A percentile compares a stretch with the other conserved stretches of the same genome.
These are phyloP conservation scores for Penicillium sp. DNA, from an alignment of 2,329 filamentous ascomycete species.

Conservation along the genomic window DNA sequence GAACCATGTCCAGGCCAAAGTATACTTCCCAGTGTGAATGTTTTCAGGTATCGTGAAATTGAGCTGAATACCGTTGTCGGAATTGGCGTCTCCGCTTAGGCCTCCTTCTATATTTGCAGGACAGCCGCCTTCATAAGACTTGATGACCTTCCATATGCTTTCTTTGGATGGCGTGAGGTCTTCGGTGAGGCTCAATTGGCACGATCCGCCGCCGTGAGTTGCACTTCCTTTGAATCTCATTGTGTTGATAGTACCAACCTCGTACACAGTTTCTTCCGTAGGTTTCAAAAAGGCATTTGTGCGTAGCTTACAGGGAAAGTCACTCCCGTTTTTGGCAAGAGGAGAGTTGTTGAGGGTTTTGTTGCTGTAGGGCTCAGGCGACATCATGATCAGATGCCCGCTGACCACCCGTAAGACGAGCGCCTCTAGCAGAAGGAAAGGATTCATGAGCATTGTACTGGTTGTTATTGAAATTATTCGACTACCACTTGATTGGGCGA, in stretches of 20 bases:
- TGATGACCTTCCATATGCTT: constrained; percentile 82
- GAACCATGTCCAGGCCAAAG: constrained; percentile 91
- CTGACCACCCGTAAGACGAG: constrained; percentile 46
- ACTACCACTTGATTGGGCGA: not conserved
- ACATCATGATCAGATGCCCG: constrained; percentile 74
- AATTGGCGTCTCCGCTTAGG: constrained; percentile 49
- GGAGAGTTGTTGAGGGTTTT: constrained; percentile 62
- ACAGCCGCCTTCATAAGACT: constrained; percentile 84
- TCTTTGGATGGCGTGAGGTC: constrained; percentile 67
- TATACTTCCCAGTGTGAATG: constrained; percentile 73
- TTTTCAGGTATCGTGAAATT: constrained; percentile 70
- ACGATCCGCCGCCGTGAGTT: constrained; percentile 89
- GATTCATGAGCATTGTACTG: not conserved
- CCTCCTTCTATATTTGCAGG: constrained; percentile 64
- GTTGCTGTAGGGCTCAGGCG: constrained; percentile 64
- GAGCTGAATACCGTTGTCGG: constrained; percentile 57
- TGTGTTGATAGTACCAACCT: constrained; percentile 60
- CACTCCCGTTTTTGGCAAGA: constrained; percentile 55
- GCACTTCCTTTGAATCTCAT: constrained; percentile 71
- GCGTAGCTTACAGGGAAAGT: constrained; percentile 82
- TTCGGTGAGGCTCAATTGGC: constrained; percentile 83
- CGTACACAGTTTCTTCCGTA: constrained; percentile 58
- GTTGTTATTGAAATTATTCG: not conserved
- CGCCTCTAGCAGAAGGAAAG: not conserved
- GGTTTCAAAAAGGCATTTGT: constrained; percentile 37